Conservation (phyloP, 139 green algal species). For the Klebsormidium nitens region DNA sequence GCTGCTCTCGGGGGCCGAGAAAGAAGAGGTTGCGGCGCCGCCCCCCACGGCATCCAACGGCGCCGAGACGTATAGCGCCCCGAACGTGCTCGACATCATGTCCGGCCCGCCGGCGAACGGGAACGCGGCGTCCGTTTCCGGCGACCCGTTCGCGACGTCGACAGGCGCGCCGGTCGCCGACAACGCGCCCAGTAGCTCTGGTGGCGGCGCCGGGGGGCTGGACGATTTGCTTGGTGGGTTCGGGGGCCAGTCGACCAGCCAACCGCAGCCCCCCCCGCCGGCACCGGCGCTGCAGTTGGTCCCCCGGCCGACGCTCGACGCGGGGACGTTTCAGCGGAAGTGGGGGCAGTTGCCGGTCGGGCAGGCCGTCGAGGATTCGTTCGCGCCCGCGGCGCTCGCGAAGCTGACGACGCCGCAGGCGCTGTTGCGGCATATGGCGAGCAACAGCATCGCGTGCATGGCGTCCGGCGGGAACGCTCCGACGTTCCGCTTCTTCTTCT, state of each 20-base stretch:
- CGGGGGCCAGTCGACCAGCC: neutral
- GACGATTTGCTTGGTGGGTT: slow-evolving; percentile 14
- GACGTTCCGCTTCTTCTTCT: slow-evolving; percentile 74
- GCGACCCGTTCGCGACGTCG: no score
- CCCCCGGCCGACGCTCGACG: slow-evolving; percentile 33
- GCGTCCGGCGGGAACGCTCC: slow-evolving; percentile 62
- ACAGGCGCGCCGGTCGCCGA: no score
- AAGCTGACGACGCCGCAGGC: slow-evolving; percentile 8
- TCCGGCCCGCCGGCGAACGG: no score
- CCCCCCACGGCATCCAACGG: neutral
- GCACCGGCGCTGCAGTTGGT: slow-evolving; percentile 18
- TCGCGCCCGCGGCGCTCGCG: neutral
- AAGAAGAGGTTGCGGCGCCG: neutral
- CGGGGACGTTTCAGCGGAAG: slow-evolving; percentile 57
- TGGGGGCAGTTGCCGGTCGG: slow-evolving; percentile 55
- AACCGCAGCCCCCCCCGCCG: neutral
- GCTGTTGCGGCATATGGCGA: slow-evolving; percentile 50
- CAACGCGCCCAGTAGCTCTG: no score
- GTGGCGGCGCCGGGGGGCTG: neutral
- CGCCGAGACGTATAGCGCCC: no score
- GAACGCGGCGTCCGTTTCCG: no score
- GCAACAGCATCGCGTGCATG: slow-evolving; percentile 60
- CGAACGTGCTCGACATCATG: neutral
- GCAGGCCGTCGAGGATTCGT: slow-evolving; percentile 22
- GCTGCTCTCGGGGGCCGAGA: no score